Evolutionary conservation across 1,139 yeast genomes (phyloP), one percentile per base, ranked within the genome.

Genomic region (Yamadazyma trypodendri): DNA sequence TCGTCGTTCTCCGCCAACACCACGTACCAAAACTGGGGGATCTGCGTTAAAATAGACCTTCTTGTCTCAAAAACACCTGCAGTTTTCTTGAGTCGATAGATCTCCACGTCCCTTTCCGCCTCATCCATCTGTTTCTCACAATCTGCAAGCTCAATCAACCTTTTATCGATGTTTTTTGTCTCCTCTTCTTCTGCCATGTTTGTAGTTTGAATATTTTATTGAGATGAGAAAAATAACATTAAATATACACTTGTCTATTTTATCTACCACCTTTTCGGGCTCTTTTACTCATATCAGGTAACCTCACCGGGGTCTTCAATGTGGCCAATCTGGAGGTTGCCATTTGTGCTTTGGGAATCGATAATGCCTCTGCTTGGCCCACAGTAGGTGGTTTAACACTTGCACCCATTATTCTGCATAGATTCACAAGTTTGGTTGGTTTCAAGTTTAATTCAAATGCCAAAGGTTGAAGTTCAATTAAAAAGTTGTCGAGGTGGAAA

Each of bases 321-420:
- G 77, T 63, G 7, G 97, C 98, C 47, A 90, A 72, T 63, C 88
- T 88, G 60, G 84, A 82, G 32, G 79, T 72, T 10, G 78, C 60
- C 20, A 86, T 85, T 41, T 77, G 73, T 32, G 77, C 64, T 60
- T 77, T 81, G 37, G 87, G 77, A 44, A 89, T 72, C n/a, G 88
- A 90, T 45, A 84, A 77, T 2, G 88, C 89, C 54, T 84, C 90
- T 17, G 94, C 90, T 63, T 88, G 90, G 6, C 84, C 76, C 17
- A 75, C 81, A n/a, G 90, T 77, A 20, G 89, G 82, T 35, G 79
- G 74, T 61, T 85, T 86, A 36, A 87, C 79, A 22, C 63, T 61
- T 47, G 96, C 94, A 40, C 99, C 98, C 49, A 92, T 65, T 9
- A 90, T 84, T 58, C 79, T 81, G 61, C 87, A 79, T 41, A 92